Evolutionary conservation across 495 filamentous ascomycete species (phyloP), one percentile per base, ranked within the genome.

Genomic region (Penicillium flavigenum): DNA sequence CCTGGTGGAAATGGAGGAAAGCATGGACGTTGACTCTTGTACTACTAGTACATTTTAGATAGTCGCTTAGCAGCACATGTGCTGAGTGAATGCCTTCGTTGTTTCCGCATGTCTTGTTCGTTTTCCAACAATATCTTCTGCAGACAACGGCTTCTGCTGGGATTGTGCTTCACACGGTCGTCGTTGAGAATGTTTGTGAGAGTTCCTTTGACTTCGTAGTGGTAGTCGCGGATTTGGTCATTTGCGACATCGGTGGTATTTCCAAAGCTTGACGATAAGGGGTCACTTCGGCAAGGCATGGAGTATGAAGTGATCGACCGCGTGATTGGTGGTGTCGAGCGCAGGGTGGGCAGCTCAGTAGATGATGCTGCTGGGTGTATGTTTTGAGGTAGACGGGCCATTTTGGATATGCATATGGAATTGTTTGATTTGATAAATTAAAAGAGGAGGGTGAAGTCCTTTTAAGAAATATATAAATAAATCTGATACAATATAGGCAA

Each of bases 151-250:
- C 42, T 55, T n/a, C 53, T 44, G 4, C 47, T 45, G 8, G 53
- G 53, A 9, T 47, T 36, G 7, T 47, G 53, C 32, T 55, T 55
- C 7, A 55, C 43, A 8, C 53, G 53, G 20, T 55, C 53, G 31
- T 55, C 53, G 9, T 55, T 55, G 44, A 55, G 53, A 32, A 55
- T 55, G 34, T 55, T 47, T 27, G 53, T 55, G 20, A 55, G 53
- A 11, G 53, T 55, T 5, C 44, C 53, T 20, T 55, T 55, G 53
- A 55, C n/a, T 55, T 47, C 44, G 32, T 41, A 22, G 0, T 47
- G 53, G 43, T 47, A 44, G 26, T 53, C 51, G 9, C 14, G 39
- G 11, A 44, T 5, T 41, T 53, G n/a, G 24, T 20, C 39, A 29
- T 44, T n/a, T 5, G 10, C 14, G 27, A 9, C 46, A 48, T 27